Evolutionary conservation across 257 asterid species (phyloP).

Genomic region (Fraxinus cuspidata): DNA sequence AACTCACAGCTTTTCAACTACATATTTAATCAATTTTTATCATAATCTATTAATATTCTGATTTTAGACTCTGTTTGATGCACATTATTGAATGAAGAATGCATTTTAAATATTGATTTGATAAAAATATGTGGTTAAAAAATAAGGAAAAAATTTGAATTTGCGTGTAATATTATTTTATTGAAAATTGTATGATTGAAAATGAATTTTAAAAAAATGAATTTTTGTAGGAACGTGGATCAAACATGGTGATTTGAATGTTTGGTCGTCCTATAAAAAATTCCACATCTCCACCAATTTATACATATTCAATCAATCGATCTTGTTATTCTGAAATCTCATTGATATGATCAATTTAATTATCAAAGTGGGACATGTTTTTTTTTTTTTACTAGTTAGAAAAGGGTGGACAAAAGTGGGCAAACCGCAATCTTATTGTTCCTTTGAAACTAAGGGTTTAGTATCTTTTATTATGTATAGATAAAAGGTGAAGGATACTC

Average conservation of each 20-base stretch:
- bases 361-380: background rate
- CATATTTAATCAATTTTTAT: background rate
- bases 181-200: too few species aligned
- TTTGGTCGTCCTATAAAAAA: background rate
- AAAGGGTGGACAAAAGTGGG: background rate
- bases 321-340: background rate
- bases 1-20: background rate
- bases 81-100: too few species aligned
- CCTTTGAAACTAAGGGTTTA: background rate
- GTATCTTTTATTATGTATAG: background rate
- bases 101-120: too few species aligned
- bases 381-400: background rate
- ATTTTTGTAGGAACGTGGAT: too few species aligned
- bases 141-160: too few species aligned
- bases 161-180: too few species aligned
- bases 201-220: too few species aligned
- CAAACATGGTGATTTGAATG: background rate
- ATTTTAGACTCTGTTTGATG: too few species aligned
- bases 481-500: background rate
- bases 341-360: background rate
- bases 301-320: background rate
- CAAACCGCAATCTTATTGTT: background rate
- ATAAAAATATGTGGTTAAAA: too few species aligned
- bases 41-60: too few species aligned
- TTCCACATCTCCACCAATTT: background rate